Evolutionary conservation across 2,329 filamentous ascomycete genomes (phyloP), one percentile per base, ranked within the genome.

Genomic region (Magnaporthiopsis rhizophila): DNA sequence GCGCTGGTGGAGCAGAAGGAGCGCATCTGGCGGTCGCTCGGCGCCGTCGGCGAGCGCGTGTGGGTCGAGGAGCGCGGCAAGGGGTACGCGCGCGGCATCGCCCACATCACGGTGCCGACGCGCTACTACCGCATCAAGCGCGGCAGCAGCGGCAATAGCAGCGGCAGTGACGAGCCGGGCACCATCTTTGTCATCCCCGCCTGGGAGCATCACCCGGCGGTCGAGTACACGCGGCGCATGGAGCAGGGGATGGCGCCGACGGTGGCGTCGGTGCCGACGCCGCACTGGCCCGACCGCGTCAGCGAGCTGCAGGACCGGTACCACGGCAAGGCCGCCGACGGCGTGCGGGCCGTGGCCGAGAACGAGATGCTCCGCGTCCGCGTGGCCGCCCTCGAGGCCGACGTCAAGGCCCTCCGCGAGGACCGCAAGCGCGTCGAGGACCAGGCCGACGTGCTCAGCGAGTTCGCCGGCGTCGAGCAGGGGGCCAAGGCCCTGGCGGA

Each of bases 131-230:
- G 84, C 24, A 69, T 85, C 11, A 61, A n/a, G 53, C 38, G 50
- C 61, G 11, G 24, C 32, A 57, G 38, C 38, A 45, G 26, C 26
- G 15, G 26, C 28, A 26, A n/a, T 18, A 24, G 12, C 6, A 45
- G 36, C 38, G 45, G 13, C 36, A 18, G 5, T 13, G 24, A 34
- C 5, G 61, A 56, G 15, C 50, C 50, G 30, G 77, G 79, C 2
- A 81, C 83, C 61, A 73, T 86, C 65, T 86, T 85, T 69, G 72
- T 86, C 9, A 73, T 84, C 34, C 83, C 83, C 0, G 83, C 79
- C 3, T 78, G 78, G 65, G 74, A 77, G 15, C 72, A 77, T 28
- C 81, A 84, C 64, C 80, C 83, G 0, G 76, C 72, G 26, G 76
- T 78, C 8, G 62, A 63, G 59, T 72, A 77, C 36, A 84, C 81